Evolutionary conservation across 75 land plant species (phyloP), one percentile per base, ranked within the genome.

Genomic region (Picea sitchensis): DNA sequence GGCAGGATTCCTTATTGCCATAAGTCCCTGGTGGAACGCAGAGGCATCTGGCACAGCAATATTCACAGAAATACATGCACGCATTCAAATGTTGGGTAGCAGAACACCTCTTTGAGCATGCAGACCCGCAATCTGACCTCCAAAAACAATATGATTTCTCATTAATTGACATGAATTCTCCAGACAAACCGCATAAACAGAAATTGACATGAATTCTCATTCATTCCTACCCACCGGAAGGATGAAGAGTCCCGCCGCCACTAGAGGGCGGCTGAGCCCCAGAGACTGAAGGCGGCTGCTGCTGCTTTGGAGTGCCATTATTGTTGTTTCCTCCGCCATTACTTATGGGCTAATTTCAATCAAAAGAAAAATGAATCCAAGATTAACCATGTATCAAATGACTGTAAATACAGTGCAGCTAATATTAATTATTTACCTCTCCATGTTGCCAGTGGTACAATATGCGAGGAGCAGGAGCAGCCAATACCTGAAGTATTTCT

Each of bases 21-120:
- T 73, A 73, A 4, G 83, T 82, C 2, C 83, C 83, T 2, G 83
- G 83, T 2, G 83, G 83, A 47, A 82, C 83, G 20, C 83, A 82
- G 26, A 73, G 30, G 30, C 83, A 82, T 23, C 54, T 79, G 30
- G 41, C 59, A 64, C 83, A 82, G 74, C 83, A 82, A 47, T 73
- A 80, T 2, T 82, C n/a, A 38, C 83, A 82, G 82, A 73, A 82
- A 31, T 80, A 73, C 74, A 80, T 78, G 81, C 83, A 82, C 4
- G 77, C 75, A 65, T 82, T 78, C 38, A 54, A 60, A 57, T 30
- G 63, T 1, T 51, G 41, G 30, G 83, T 61, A 36, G 65, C 65
- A 23, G 82, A 82, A 61, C 83, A 82, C 30, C 83, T 41, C 82
- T 51, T 61, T 2, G 76, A 58, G 51, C 83, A 82, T 17, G 83